phyloP scores from a whole-genome alignment of 257 asterid genomes.

The Cynanchum wilfordii region DNA sequence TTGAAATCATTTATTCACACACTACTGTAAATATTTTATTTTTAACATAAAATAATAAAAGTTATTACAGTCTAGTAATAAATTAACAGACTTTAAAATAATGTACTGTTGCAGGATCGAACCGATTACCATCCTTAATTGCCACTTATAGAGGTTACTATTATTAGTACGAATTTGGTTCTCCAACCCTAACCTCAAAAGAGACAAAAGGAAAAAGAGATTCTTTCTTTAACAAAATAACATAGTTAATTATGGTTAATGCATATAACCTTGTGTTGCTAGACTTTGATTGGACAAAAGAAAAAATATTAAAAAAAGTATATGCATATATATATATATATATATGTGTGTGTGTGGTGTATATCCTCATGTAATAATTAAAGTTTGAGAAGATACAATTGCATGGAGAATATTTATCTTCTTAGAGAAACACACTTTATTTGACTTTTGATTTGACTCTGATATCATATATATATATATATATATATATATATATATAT shows the following conservation, averaged over 20 bases:
- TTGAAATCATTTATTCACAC: too few relatives aligned
- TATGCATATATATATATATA: too few relatives aligned
- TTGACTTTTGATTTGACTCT: slow-evolving; percentile 4
- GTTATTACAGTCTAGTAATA: too few relatives aligned
- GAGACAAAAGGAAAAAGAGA: not conserved
- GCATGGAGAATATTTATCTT: slow-evolving; percentile 6
- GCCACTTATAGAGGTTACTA: not conserved
- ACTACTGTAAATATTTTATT: too few relatives aligned
- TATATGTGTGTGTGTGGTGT: not conserved
- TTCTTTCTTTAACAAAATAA: not conserved
- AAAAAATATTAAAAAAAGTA: too few relatives aligned
- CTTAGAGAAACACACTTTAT: not conserved
- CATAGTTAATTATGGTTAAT: not conserved
- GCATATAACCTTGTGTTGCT: not conserved
- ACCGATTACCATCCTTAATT: too few relatives aligned
- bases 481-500: too few relatives aligned
- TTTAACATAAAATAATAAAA: too few relatives aligned
- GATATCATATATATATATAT: not conserved
- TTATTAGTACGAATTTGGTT: not conserved
- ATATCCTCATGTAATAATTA: not conserved
- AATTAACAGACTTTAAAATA: too few relatives aligned
- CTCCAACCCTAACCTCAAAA: not conserved
- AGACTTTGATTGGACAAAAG: not conserved
- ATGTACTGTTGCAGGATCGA: too few relatives aligned
- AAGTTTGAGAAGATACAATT: not conserved